Evolutionary conservation across 371 early-diverging fungal genomes (phyloP), one percentile per base, ranked within the genome.

Genomic region (Apophysomyces trapeziformis): DNA sequence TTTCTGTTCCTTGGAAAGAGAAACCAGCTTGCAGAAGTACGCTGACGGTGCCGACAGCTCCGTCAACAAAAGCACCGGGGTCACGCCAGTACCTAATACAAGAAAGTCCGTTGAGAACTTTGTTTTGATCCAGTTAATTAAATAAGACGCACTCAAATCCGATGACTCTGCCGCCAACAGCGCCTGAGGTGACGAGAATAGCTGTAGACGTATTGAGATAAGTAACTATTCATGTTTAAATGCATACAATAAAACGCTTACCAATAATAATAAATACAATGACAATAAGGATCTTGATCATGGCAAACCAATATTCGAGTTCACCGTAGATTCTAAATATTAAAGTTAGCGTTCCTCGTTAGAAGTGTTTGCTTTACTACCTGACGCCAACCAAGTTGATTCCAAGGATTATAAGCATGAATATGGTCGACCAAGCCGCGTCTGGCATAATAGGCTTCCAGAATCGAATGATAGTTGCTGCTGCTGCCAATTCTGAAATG

Each of bases 1-100:
- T 73, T 74, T 89, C 93, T 1, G 93, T 92, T 26, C 94, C 96
- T 47, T 93, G 93, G 83, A 92, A 94, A 43, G 91, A 85, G 69
- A 91, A 95, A 65, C 92, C 93, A 26, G 90, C 91, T 60, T 90
- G 73, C 58, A 93, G 70, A 68, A 92, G 85, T 26, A 90, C 87
- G 68, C 87, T 82, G 56, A 93, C 71, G 37, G 90, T 77, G 14
- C 90, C 92, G 36, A 91, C 73, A 38, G 84, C 91, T 58, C 89
- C 89, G 58, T 89, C 87, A 68, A 89, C 90, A 50, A 93, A 93
- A 5, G 93, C 93, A 18, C 92, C 95, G 5, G 84, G 85, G 59
- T 82, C 70, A 11, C 73, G 72, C 93, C 93, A 95, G 71, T 93
- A 89, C 1, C 76, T 71, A 60, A 87, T 79, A 37, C 47, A 32